Percentiles rank a stretch among this genome's conserved stretches.
Conservation (phyloP, 352 stramenopile species). For the Phytophthora pini region DNA sequence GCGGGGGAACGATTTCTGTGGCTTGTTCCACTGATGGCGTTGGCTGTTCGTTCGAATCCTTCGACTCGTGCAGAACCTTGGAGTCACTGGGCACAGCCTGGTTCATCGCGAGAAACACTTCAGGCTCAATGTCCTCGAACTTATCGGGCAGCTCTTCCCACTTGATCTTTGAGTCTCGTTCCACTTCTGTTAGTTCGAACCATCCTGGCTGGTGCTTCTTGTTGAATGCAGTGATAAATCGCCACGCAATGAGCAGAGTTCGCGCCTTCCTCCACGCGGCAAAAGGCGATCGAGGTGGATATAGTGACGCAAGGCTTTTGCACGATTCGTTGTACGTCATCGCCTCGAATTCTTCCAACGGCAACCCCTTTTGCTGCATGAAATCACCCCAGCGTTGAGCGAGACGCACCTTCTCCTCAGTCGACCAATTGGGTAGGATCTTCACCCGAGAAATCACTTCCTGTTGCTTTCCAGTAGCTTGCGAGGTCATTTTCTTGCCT, state of each 20-base stretch:
- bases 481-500: not conserved
- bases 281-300: constrained; percentile 21
- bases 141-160: constrained; percentile 23
- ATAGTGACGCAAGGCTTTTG: not conserved
- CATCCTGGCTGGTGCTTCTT: constrained; percentile 22
- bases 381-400: constrained; percentile 14
- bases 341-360: constrained; percentile 8
- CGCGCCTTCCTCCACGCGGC: constrained; percentile 23
- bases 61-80: not conserved
- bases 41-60: not conserved
- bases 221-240: constrained; percentile 29
- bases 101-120: constrained; percentile 27
- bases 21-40: not conserved
- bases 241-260: constrained; percentile 23
- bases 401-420: constrained; percentile 15
- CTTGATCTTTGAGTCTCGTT: constrained; percentile 14
- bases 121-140: constrained; percentile 28
- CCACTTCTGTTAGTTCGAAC: constrained; percentile 26
- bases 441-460: not conserved
- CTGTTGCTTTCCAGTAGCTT: not conserved
- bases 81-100: not conserved
- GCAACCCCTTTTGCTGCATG: constrained; percentile 15
- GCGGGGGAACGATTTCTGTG: too few species aligned
- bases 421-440: constrained; percentile 19
- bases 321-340: constrained; percentile 10